A percentile compares a stretch with the other conserved stretches of the same genome.
These are phyloP conservation scores for Moringa oleifera DNA, from an alignment of 345 rosid species.

Conservation along the genomic window DNA sequence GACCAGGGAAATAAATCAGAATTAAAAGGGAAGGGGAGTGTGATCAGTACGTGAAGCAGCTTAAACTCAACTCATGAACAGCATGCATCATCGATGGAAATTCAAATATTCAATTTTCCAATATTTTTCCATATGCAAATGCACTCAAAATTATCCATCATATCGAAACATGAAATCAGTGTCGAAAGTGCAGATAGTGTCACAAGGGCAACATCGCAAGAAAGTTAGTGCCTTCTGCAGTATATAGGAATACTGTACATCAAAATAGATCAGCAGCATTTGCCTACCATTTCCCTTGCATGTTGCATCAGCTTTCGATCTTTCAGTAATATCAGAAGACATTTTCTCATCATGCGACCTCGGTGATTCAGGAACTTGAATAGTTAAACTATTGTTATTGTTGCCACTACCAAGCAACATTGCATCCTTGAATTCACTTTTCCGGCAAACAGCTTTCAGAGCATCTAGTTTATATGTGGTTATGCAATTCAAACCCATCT, in stretches of 20 bases:
- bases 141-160: too few relatives aligned
- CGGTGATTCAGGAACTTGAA: conserved; percentile 27
- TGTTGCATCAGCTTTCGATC: conserved; percentile 24
- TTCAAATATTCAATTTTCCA: too few relatives aligned
- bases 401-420: conserved; percentile 16
- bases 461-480: conserved; percentile 80
- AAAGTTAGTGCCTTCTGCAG: not conserved
- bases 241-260: not conserved
- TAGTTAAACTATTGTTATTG: conserved; percentile 14
- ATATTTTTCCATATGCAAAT: too few relatives aligned
- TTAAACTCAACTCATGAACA: too few relatives aligned
- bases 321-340: conserved; percentile 23
- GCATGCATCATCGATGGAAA: too few relatives aligned
- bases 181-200: too few relatives aligned
- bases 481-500: conserved; percentile 82
- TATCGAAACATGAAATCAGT: too few relatives aligned
- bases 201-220: too few relatives aligned
- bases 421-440: conserved; percentile 29
- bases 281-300: conserved; percentile 36
- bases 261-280: not conserved
- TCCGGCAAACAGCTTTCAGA: conserved; percentile 69
- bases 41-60: too few relatives aligned
- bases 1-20: too few relatives aligned
- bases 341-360: conserved; percentile 24
- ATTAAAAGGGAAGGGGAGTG: too few relatives aligned